phyloP scores from a whole-genome alignment of 805 yeast species.

The Cyberlindnera amylophila region DNA sequence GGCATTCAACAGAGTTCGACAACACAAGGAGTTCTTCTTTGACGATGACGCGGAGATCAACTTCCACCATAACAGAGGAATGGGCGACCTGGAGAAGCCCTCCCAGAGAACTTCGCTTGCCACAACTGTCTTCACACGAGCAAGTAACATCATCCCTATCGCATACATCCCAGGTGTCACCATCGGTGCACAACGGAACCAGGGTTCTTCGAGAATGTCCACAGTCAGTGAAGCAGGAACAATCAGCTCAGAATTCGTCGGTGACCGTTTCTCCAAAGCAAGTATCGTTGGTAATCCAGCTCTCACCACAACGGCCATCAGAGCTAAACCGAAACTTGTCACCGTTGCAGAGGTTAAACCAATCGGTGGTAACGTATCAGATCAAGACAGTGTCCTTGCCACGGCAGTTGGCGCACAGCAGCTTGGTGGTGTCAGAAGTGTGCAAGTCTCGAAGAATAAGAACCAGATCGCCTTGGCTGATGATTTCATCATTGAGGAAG shows the following conservation, averaged over 20 bases:
- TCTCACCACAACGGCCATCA: constrained; percentile 61
- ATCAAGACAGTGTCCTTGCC: constrained; percentile 19
- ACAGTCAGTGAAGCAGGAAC: constrained; percentile 23
- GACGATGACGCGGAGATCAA: constrained; percentile 29
- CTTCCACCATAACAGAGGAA: constrained; percentile 26
- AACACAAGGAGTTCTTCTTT: constrained; percentile 25
- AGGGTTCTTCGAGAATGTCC: constrained; percentile 28
- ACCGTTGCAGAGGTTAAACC: constrained; percentile 30
- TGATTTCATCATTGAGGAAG: constrained; percentile 18
- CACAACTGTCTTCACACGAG: constrained; percentile 67
- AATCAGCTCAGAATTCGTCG: constrained; percentile 24
- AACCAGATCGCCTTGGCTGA: constrained; percentile 11
- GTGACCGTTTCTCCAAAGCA: constrained; percentile 37
- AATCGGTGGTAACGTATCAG: background rate
- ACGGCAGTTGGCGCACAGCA: constrained; percentile 25
- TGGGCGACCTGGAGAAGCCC: constrained; percentile 29
- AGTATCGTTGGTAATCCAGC: constrained; percentile 42
- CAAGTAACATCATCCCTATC: constrained; percentile 84
- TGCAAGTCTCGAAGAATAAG: constrained; percentile 18
- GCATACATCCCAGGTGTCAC: constrained; percentile 95
- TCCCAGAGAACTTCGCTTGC: constrained; percentile 38
- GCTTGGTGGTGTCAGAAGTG: constrained; percentile 25
- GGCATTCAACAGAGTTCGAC: constrained; percentile 29
- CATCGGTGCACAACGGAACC: constrained; percentile 35
- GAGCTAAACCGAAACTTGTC: constrained; percentile 72